Conservation (phyloP, 176 grass and related monocot species). For the Tuctoria greenei region DNA sequence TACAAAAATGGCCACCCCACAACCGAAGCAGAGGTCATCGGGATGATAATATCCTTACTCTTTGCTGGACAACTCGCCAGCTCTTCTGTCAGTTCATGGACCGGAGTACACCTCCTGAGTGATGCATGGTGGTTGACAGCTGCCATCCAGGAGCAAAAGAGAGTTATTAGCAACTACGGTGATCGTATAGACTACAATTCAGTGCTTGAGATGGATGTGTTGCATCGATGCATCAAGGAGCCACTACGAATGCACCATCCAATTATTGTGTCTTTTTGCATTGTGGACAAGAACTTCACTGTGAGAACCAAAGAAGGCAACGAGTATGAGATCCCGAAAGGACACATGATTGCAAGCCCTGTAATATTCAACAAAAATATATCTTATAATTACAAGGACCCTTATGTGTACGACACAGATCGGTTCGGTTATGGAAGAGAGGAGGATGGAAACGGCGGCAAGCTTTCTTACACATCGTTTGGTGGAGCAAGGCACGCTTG, state of each 20-base stretch:
- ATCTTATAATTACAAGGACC: not conserved
- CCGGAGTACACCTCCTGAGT: constrained; percentile 38
- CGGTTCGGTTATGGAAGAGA: not conserved
- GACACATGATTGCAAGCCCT: too few species aligned
- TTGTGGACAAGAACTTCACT: not conserved
- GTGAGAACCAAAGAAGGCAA: not conserved
- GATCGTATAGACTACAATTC: not conserved
- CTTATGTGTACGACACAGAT: not conserved
- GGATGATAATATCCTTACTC: not conserved
- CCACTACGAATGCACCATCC: not conserved
- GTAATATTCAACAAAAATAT: not conserved
- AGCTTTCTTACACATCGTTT: constrained; percentile 5
- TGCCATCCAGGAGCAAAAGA: constrained; percentile 51
- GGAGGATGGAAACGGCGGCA: not conserved
- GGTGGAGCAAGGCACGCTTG: not conserved
- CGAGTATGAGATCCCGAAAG: not conserved
- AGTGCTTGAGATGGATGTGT: too few species aligned
- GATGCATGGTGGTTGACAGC: constrained; percentile 5
- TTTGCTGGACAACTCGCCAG: too few species aligned
- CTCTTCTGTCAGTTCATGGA: constrained; percentile 39
- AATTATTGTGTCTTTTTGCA: not conserved
- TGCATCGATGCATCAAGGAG: not conserved
- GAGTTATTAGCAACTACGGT: constrained; percentile 27
- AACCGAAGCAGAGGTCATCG: too few species aligned
- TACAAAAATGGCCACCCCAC: constrained; percentile 41